phyloP scores from a whole-genome alignment of 1,139 yeast species.

The Hanseniaspora sp. region DNA sequence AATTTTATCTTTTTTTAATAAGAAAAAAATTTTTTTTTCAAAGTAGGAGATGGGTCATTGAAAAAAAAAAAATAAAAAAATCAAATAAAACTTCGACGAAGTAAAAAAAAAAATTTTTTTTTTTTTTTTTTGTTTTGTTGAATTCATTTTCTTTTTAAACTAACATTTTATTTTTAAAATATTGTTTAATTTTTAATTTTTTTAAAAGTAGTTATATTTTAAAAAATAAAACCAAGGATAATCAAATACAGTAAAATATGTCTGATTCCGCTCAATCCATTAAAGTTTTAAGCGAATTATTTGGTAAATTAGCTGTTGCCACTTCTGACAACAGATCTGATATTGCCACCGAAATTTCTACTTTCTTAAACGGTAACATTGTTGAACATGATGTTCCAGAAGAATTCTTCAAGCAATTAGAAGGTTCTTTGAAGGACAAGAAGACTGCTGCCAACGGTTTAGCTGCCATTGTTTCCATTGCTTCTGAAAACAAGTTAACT shows the following conservation, averaged over 20 bases:
- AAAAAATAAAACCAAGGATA: conserved; percentile 14
- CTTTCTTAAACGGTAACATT: conserved; percentile 91
- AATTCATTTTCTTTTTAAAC: neutral
- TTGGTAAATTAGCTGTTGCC: conserved; percentile 86
- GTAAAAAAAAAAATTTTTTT: too few species aligned
- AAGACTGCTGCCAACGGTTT: conserved; percentile 73
- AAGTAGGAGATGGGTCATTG: too few species aligned
- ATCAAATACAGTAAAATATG: conserved; percentile 24
- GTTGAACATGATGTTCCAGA: conserved; percentile 97
- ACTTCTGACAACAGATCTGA: conserved; percentile 67
- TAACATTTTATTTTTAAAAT: neutral
- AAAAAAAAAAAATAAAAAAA: too few species aligned
- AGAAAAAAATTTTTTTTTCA: too few species aligned
- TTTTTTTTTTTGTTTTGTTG: neutral
- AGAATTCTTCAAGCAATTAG: conserved; percentile 69
- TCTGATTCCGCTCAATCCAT: conserved; percentile 38
- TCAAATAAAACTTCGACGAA: too few species aligned
- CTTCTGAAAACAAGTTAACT: conserved; percentile 64
- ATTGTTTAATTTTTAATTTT: too few species aligned
- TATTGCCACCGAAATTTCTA: conserved; percentile 83
- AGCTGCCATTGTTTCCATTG: conserved; percentile 74
- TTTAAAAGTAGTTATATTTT: neutral
- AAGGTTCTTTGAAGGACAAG: conserved; percentile 67
- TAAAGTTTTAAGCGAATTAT: conserved; percentile 84
- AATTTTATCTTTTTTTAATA: too few species aligned